These are phyloP conservation scores for Auxenochlorella pyrenoidosa DNA, from an alignment of 139 green algal species.

Conservation along the genomic window DNA sequence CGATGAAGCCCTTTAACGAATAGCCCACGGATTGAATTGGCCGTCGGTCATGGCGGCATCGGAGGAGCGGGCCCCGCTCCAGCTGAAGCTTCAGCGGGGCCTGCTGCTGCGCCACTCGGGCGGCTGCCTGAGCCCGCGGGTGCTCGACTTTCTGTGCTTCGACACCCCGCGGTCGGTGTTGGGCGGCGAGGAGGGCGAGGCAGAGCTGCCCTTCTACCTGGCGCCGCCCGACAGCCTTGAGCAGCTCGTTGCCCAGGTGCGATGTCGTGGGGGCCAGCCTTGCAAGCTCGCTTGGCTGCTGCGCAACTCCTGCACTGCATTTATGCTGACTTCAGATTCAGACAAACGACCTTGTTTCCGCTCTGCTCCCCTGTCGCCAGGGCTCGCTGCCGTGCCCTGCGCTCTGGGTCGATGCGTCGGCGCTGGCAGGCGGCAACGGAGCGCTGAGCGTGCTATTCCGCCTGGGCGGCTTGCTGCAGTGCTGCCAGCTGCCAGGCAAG, in stretches of 20 bases:
- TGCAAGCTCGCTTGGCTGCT: not conserved
- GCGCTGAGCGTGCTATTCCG: slow-evolving; percentile 33
- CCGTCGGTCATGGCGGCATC: too few species aligned
- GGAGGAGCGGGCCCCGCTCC: not conserved
- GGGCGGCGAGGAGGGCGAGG: slow-evolving; percentile 13
- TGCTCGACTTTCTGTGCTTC: slow-evolving; percentile 37
- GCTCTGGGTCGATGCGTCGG: slow-evolving; percentile 33
- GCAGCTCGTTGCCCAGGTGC: slow-evolving; percentile 8
- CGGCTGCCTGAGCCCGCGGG: slow-evolving; percentile 24
- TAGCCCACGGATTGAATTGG: too few species aligned
- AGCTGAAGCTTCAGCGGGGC: slow-evolving; percentile 11
- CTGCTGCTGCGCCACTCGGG: slow-evolving; percentile 15
- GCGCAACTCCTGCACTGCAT: not conserved
- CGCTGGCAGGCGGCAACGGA: not conserved
- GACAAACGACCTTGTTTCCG: not conserved
- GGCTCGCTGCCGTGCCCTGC: slow-evolving; percentile 19
- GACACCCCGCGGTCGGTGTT: slow-evolving; percentile 11
- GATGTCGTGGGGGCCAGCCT: not conserved
- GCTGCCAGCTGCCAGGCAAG: slow-evolving; percentile 24
- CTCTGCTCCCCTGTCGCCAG: not conserved
- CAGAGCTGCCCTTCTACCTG: slow-evolving; percentile 21
- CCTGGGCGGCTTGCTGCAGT: slow-evolving; percentile 26
- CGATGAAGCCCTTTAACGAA: too few species aligned
- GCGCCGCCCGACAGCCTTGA: not conserved
- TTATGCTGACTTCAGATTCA: not conserved